phyloP scores from a whole-genome alignment of 2,329 filamentous ascomycete genomes.

The Ophiostoma australiae region DNA sequence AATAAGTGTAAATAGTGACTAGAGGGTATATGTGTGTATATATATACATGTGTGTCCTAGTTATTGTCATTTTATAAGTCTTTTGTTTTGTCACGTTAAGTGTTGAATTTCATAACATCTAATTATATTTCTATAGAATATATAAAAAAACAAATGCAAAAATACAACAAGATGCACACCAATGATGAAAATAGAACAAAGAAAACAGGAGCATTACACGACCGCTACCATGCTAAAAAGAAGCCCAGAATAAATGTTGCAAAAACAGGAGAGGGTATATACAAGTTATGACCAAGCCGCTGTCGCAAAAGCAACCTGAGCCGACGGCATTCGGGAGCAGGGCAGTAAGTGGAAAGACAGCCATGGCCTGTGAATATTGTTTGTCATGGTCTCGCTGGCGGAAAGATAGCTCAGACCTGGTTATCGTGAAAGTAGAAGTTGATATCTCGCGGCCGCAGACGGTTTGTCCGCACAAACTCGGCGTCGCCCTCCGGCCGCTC shows the following conservation, averaged over 20 bases:
- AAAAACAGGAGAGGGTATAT: no score
- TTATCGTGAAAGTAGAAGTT: conserved; percentile 93
- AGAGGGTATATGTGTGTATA: no score
- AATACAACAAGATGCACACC: background rate
- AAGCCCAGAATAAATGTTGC: no score
- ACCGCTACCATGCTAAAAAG: background rate
- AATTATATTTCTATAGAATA: no score
- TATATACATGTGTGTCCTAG: no score
- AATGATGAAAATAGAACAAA: background rate
- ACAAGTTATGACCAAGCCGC: background rate
- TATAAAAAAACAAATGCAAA: background rate
- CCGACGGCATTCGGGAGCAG: background rate
- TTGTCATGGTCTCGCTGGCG: background rate
- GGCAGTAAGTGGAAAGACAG: background rate
- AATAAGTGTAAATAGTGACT: no score
- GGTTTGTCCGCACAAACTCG: conserved; percentile 79
- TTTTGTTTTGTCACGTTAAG: no score
- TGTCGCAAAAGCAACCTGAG: background rate
- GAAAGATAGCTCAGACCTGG: conserved; percentile 34
- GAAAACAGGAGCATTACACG: background rate
- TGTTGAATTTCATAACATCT: no score
- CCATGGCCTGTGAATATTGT: background rate
- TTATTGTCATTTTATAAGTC: no score
- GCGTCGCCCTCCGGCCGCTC: conserved; percentile 87
- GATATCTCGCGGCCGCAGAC: conserved; percentile 77